A percentile compares a stretch with the other conserved stretches of the same genome.
Evolutionary conservation across 805 yeast genomes (phyloP).

Genomic region (Pichia insulana): DNA sequence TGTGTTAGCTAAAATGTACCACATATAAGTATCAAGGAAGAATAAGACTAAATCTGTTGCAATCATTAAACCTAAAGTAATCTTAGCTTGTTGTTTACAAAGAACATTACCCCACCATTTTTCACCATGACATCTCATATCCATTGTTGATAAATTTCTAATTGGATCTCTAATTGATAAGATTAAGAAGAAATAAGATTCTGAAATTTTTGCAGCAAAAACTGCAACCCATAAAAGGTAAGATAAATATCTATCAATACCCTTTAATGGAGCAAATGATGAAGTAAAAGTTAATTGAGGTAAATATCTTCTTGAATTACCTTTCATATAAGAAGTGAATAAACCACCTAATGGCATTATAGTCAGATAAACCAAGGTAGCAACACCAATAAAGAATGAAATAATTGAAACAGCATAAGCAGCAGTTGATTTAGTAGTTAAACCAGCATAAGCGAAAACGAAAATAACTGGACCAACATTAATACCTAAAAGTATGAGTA

Average conservation of each 20-base stretch:
- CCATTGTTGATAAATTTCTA: conserved; percentile 73
- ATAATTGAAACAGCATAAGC: conserved; percentile 78
- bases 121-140: conserved; percentile 95
- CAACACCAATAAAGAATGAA: conserved; percentile 80
- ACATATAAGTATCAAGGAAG: conserved; percentile 97
- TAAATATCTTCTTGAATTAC: conserved; percentile 76
- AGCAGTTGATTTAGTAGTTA: conserved; percentile 55
- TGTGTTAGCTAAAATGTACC: conserved; percentile 96
- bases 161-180: conserved; percentile 91
- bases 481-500: conserved; percentile 52
- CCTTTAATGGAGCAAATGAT: conserved; percentile 67
- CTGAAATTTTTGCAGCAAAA: conserved; percentile 79
- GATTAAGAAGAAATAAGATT: conserved; percentile 88
- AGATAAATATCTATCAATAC: conserved; percentile 94
- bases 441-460: conserved; percentile 72
- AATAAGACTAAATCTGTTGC: conserved; percentile 88
- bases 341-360: conserved; percentile 95
- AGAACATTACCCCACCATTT: conserved; percentile 69
- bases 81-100: conserved; percentile 80
- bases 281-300: conserved; percentile 96
- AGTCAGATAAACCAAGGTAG: conserved; percentile 77
- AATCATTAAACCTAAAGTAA: conserved; percentile 87
- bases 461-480: conserved; percentile 85
- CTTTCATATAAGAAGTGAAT: conserved; percentile 87
- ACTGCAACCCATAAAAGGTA: conserved; percentile 85